phyloP scores from a whole-genome alignment of 495 filamentous ascomycete genomes.

The Tuber umbilicatum region DNA sequence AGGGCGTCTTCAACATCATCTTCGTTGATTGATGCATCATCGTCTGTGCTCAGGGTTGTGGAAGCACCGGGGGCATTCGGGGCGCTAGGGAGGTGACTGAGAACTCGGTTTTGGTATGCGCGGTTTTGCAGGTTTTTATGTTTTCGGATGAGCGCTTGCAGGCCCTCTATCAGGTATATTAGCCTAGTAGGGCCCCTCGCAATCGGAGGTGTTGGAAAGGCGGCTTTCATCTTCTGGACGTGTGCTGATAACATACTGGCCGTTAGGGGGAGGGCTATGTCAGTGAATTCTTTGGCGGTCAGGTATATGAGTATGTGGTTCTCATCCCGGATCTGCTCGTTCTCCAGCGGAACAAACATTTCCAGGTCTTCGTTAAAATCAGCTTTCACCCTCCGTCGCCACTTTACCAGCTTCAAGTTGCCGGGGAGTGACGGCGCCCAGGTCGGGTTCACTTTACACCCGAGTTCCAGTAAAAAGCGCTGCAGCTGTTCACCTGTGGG shows the following conservation, averaged over 20 bases:
- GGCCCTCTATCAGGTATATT: constrained; percentile 74
- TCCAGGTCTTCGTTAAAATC: constrained; percentile 56
- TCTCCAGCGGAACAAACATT: constrained; percentile 60
- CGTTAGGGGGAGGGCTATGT: constrained; percentile 50
- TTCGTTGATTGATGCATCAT: constrained; percentile 54
- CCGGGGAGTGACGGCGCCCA: constrained; percentile 45
- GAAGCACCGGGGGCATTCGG: constrained; percentile 21
- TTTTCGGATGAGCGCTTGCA: constrained; percentile 61
- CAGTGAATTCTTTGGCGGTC: constrained; percentile 61
- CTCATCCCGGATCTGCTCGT: constrained; percentile 53
- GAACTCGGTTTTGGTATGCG: constrained; percentile 47
- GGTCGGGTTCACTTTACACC: constrained; percentile 50
- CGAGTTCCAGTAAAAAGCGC: constrained; percentile 54
- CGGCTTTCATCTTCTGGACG: constrained; percentile 54
- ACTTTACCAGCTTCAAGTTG: constrained; percentile 59
- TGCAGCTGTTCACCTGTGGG: constrained; percentile 50
- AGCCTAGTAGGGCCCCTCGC: constrained; percentile 45
- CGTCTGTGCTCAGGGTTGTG: constrained; percentile 47
- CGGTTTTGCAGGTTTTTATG: constrained; percentile 41
- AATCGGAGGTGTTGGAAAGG: constrained; percentile 14
- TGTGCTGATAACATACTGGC: constrained; percentile 55
- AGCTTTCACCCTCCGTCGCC: constrained; percentile 64
- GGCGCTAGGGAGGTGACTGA: constrained; percentile 14
- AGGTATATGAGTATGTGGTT: constrained; percentile 62
- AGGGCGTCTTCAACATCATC: constrained; percentile 68